Percentiles rank a stretch among this genome's conserved stretches.
phyloP scores from a whole-genome alignment of 2,329 filamentous ascomycete genomes.

The Xylaria arbuscula region DNA sequence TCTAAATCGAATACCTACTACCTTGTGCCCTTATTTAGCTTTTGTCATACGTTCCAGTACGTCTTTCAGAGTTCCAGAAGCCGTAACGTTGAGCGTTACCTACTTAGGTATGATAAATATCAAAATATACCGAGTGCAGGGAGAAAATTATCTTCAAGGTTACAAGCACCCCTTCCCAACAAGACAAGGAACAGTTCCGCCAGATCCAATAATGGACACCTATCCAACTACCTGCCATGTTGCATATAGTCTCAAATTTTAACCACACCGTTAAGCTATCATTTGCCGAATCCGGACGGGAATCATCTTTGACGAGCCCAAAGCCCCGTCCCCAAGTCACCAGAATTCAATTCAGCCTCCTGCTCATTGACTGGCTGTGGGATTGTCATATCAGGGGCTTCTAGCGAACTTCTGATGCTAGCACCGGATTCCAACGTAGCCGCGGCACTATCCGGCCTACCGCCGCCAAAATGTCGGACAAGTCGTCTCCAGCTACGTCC shows the following conservation, averaged over 20 bases:
- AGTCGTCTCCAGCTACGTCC: conserved; percentile 35
- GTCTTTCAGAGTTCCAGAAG: too few relatives aligned
- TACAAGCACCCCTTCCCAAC: too few relatives aligned
- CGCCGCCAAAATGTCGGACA: background rate
- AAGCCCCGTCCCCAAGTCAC: background rate
- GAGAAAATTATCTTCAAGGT: too few relatives aligned
- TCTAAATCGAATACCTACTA: background rate
- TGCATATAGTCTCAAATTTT: background rate
- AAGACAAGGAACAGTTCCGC: too few relatives aligned
- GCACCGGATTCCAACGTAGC: conserved; percentile 1
- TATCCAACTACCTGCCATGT: background rate
- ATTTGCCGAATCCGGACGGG: background rate
- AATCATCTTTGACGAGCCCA: background rate
- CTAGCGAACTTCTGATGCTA: background rate
- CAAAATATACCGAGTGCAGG: too few relatives aligned
- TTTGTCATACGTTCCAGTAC: too few relatives aligned
- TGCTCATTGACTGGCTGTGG: conserved; percentile 8
- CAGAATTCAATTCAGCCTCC: conserved; percentile 11
- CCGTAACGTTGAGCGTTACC: too few relatives aligned
- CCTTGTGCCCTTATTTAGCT: too few relatives aligned
- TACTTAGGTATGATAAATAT: too few relatives aligned
- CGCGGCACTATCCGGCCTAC: background rate
- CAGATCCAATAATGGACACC: too few relatives aligned
- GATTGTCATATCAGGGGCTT: background rate
- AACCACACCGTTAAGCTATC: too few relatives aligned